Evolutionary conservation across 345 rosid species (phyloP), one percentile per base, ranked within the genome.

Genomic region (Moricandia moricandioides): DNA sequence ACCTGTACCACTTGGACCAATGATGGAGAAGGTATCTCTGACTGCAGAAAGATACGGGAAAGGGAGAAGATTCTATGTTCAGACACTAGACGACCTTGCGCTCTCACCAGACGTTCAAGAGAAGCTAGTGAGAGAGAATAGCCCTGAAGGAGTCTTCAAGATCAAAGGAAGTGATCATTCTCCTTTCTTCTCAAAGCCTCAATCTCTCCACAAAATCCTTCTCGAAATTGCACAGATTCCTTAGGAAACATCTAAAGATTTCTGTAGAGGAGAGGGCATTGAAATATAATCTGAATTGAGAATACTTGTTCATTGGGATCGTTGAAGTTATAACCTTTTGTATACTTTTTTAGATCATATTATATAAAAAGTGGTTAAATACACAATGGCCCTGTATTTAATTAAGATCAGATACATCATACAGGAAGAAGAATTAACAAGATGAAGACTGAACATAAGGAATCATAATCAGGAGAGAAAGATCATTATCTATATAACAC

Each of bases 131-230:
- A 81, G 99, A 57, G 96, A 95, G 61, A 92, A 84, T 66, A 88
- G 93, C 45, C 92, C 97, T 0, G 97, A 90, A 81, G 91, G 99
- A 62, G 93, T 95, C 11, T 95, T 77, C 89, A 95, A 95, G 89
- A 95, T 95, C 73, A 95, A 90, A 82, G 99, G 93, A 77, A 89
- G 96, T 79, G 99, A 95, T 30, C 99, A 95, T 76, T 91, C 93
- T 73, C 97, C 99, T 2, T 95, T 92, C 88, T 87, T 95, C 85
- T 91, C 97, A 12, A 95, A 95, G 80, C 99, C 97, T 21, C 97
- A 92, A 82, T 89, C 99, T 0, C 87, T 95, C 45, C 97, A 95
- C 83, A 95, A 92, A 73, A 88, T 92, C n/a, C 72, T 95, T 68
- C 67, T 88, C 18, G 99, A 95, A 76, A 95, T 95, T 70, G 89